Conservation (phyloP, 1,284 basidiomycete species). For the Trametes pubescens region DNA sequence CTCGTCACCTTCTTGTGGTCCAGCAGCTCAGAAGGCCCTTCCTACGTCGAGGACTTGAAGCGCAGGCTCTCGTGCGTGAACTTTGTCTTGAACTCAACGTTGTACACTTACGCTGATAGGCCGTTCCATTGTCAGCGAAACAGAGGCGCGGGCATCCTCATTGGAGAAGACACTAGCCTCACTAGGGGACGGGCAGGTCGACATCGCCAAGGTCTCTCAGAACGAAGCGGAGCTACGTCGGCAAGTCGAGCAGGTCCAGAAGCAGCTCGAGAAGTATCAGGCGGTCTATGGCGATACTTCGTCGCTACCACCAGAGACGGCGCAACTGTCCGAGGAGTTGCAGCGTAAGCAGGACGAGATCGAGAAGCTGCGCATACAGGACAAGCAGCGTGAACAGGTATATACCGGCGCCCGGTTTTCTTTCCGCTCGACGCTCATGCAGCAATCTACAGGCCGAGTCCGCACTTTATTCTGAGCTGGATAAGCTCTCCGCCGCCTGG, state of each 20-base stretch:
- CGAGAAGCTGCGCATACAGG: constrained; percentile 61
- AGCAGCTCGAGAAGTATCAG: constrained; percentile 67
- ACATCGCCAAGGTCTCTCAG: constrained; percentile 55
- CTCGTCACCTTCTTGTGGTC: constrained; percentile 76
- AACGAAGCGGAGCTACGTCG: constrained; percentile 63
- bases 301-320: constrained; percentile 56
- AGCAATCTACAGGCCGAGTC: constrained; percentile 64
- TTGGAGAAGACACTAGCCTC: constrained; percentile 59
- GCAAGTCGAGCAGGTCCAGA: constrained; percentile 55
- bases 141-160: constrained; percentile 58
- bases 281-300: constrained; percentile 67
- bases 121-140: constrained; percentile 49
- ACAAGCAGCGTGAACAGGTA: constrained; percentile 63
- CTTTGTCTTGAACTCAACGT: constrained; percentile 16
- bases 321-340: constrained; percentile 62
- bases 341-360: constrained; percentile 71
- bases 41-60: constrained; percentile 72
- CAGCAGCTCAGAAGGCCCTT: constrained; percentile 60
- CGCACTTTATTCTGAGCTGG: constrained; percentile 87
- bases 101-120: constrained; percentile 2
- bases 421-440: neutral
- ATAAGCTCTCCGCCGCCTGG: constrained; percentile 88
- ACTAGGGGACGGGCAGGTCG: constrained; percentile 56
- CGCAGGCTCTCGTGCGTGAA: constrained; percentile 63
- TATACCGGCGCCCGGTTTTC: constrained; percentile 15